phyloP scores from a whole-genome alignment of 2,329 filamentous ascomycete genomes.

The Calonectria pseudoturangicola region DNA sequence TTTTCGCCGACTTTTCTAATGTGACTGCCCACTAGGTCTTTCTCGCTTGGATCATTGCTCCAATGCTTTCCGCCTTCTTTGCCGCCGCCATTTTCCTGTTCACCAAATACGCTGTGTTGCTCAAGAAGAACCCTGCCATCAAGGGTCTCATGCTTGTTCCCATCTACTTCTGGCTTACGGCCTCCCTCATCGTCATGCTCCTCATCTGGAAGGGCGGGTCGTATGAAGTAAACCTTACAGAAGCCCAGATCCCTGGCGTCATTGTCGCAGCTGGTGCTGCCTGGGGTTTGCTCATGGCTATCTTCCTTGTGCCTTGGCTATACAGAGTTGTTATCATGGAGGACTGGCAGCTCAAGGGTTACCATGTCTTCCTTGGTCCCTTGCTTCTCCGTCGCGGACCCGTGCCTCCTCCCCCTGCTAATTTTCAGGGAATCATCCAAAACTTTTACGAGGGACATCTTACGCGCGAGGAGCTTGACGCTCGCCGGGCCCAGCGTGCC shows the following conservation, averaged over 20 bases:
- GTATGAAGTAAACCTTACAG: slow-evolving; percentile 68
- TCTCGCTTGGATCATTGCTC: slow-evolving; percentile 77
- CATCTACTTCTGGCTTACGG: slow-evolving; percentile 74
- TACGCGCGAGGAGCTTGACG: slow-evolving; percentile 71
- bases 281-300: slow-evolving; percentile 67
- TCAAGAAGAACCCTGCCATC: slow-evolving; percentile 71
- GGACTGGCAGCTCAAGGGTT: slow-evolving; percentile 76
- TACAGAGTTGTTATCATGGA: slow-evolving; percentile 75
- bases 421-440: slow-evolving; percentile 64
- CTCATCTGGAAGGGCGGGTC: slow-evolving; percentile 74
- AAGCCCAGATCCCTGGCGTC: slow-evolving; percentile 69
- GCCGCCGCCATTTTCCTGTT: slow-evolving; percentile 72
- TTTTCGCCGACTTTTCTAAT: slow-evolving; percentile 9
- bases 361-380: slow-evolving; percentile 72
- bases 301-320: slow-evolving; percentile 76
- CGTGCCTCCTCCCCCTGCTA: slow-evolving; percentile 64
- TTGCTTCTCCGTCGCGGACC: slow-evolving; percentile 67
- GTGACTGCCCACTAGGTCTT: slow-evolving; percentile 68
- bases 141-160: slow-evolving; percentile 72
- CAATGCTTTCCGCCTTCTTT: slow-evolving; percentile 72
- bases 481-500: slow-evolving; percentile 57
- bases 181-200: slow-evolving; percentile 74
- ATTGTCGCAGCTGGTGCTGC: slow-evolving; percentile 72
- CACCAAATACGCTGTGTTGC: slow-evolving; percentile 74
- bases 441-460: slow-evolving; percentile 75